A percentile compares a stretch with the other conserved stretches of the same genome.
Evolutionary conservation across 2,329 filamentous ascomycete species (phyloP).

Genomic region (Fusarium chaquense): DNA sequence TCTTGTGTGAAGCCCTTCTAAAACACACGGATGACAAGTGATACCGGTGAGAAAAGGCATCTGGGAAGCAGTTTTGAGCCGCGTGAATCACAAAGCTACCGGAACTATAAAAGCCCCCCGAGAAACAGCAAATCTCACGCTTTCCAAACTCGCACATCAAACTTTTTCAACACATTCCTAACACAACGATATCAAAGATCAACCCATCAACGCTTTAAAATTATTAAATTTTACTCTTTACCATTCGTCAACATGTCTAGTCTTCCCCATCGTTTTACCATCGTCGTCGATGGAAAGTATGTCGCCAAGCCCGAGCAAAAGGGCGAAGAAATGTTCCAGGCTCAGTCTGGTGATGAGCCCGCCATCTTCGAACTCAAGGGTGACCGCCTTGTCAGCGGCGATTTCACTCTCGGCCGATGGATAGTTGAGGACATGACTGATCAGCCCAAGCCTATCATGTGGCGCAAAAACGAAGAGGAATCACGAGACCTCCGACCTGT

Average conservation of each 20-base stretch:
- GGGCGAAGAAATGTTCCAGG: constrained; percentile 6
- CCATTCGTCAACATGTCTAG: neutral
- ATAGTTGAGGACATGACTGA: constrained; percentile 5
- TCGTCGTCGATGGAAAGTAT: constrained; percentile 20
- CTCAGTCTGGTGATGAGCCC: neutral
- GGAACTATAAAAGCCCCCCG: neutral
- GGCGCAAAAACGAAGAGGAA: constrained; percentile 3
- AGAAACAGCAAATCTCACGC: neutral
- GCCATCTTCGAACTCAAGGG: constrained; percentile 21
- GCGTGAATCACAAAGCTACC: neutral
- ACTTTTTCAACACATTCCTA: neutral
- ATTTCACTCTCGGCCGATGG: constrained; percentile 21
- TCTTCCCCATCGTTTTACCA: constrained; percentile 9
- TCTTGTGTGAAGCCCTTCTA: neutral
- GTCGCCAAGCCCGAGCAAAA: neutral
- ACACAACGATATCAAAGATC: neutral
- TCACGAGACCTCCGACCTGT: neutral
- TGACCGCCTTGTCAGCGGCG: neutral
- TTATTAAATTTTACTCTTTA: neutral
- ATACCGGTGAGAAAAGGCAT: too few species aligned
- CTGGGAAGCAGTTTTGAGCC: neutral
- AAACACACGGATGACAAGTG: neutral
- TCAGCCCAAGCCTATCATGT: constrained; percentile 17
- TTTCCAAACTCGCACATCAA: neutral
- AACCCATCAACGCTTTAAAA: neutral